Base-by-base conservation (phyloP, 305 asterid species). In the Solanum hybrid region DNA sequence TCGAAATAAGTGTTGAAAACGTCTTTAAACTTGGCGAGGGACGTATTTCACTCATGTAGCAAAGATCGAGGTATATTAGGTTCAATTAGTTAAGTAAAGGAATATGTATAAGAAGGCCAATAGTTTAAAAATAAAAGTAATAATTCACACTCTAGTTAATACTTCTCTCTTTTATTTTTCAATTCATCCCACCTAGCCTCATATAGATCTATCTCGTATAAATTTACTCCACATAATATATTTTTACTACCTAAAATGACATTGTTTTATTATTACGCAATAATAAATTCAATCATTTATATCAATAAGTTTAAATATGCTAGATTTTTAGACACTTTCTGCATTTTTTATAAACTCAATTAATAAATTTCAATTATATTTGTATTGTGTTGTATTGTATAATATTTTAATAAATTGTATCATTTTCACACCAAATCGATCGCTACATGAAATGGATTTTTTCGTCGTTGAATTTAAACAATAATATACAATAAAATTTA, bases 31-130 rank as follows among this genome's bases (percentile, higher is more conserved):
- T 60, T 60, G 12, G 1, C 1, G 0, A 60, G 3, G 11, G 0
- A 0, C 0, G 12, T 60, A 60, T 20, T 51, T 20, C 0, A 60
- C 0, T 20, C 5, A 60, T 20, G 5, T 1, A 0, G 0, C 0
- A 60, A 60, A 60, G 0, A 60, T 60, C 5, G 1, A 60, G 0
- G 0, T 60, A 60, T 60, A 7, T 20, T 60, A 60, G 8, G 0
- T 60, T 60, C 1, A 60, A 22, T 60, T 60, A 60, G 5, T 60
- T 0, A 60, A 60, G 12, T 60, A 20, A 20, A 60, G 1, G 0
- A 0, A 56, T 56, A 20, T 7, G 1, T 56, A 17, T 56, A 56
- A 17, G 0, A 56, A 1, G 24, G 2, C 7, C 69, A 56, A 56
- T 6, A 20, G 10, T 56, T 17, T 1, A 0, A 0, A 51, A 56